phyloP scores from a whole-genome alignment of 2,329 filamentous ascomycete species.

The Sporothrix pallida region DNA sequence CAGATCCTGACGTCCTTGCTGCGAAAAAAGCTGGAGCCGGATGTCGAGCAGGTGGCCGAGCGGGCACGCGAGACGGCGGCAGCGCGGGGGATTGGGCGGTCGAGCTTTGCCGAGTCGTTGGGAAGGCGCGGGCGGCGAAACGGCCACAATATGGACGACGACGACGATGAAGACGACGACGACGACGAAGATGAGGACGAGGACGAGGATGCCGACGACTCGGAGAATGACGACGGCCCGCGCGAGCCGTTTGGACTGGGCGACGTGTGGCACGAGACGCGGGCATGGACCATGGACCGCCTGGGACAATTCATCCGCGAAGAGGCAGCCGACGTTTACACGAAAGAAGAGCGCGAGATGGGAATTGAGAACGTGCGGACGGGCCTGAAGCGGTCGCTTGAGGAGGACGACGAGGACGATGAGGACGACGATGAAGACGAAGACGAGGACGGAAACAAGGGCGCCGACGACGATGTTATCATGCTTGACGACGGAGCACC shows the following conservation, averaged over 20 bases:
- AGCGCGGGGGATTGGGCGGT: constrained; percentile 42
- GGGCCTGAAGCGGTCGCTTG: constrained; percentile 64
- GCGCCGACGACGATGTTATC: constrained; percentile 31
- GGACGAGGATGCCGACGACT: constrained; percentile 48
- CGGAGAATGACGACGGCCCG: constrained; percentile 47
- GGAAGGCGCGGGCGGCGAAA: not conserved
- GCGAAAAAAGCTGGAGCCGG: constrained; percentile 82
- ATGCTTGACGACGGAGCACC: constrained; percentile 29
- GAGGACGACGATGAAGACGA: constrained; percentile 63
- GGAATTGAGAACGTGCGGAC: constrained; percentile 75
- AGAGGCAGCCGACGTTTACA: constrained; percentile 70
- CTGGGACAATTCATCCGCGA: constrained; percentile 49
- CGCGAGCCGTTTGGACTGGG: constrained; percentile 46
- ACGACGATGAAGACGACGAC: constrained; percentile 38
- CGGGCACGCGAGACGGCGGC: constrained; percentile 60
- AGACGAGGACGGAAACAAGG: constrained; percentile 55
- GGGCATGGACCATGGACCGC: constrained; percentile 44
- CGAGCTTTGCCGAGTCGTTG: constrained; percentile 41
- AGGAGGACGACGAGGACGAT: constrained; percentile 60
- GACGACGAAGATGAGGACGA: constrained; percentile 43
- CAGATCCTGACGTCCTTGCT: constrained; percentile 70
- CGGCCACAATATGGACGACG: constrained; percentile 43
- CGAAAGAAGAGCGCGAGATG: constrained; percentile 68
- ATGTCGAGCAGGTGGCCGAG: constrained; percentile 74
- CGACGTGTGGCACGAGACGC: constrained; percentile 48